Base-by-base conservation (phyloP, 106 monocot genomes). In the Acanthochlamys bracteata region DNA sequence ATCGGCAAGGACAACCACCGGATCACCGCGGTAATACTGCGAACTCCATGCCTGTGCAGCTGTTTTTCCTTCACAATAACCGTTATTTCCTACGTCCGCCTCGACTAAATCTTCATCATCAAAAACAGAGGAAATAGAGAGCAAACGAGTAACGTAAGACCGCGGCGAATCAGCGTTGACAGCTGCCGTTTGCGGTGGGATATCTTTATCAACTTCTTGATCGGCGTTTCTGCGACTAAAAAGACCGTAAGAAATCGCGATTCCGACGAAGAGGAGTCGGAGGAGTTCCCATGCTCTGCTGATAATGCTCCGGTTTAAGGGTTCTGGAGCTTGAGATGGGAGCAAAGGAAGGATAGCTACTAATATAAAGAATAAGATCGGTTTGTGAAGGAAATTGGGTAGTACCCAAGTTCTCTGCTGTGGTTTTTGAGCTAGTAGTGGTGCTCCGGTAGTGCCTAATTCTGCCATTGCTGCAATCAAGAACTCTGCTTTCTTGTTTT, bases 241-340 rank as follows among this genome's bases (percentile, higher is more conserved):
- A 20, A 93, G 80, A 20, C 92, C 92, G 68, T 88, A 93, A 33
- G 92, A 88, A 24, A 93, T 71, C 39, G 88, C 82, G 69, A 93
- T 80, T 42, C 92, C 92, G 57, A 93, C 84, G 40, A 93, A 27
- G 63, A 93, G 77, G 41, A 93, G 88, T 67, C 84, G 88, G 53
- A 93, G 61, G 46, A 93, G 82, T 75, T 93, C 92, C 88, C 88
- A 88, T 49, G 39, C 55, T 39, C 77, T 53, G 71, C 69, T 76
- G 49, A 82, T 43, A 69, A 88, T 57, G 55, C 82, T 73, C 27
- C 75, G 70, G 75, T 52, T 79, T 15, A 76, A n/a, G 25, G 73
- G 72, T 39, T 90, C 86, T 3, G 87, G 87, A 7, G 87, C 73
- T 33, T 75, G 71, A 52, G 83, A 77, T 4, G 86, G 86, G 65